Conservation (phyloP, 2,329 filamentous ascomycete species). For the Sclerotinia borealis region DNA sequence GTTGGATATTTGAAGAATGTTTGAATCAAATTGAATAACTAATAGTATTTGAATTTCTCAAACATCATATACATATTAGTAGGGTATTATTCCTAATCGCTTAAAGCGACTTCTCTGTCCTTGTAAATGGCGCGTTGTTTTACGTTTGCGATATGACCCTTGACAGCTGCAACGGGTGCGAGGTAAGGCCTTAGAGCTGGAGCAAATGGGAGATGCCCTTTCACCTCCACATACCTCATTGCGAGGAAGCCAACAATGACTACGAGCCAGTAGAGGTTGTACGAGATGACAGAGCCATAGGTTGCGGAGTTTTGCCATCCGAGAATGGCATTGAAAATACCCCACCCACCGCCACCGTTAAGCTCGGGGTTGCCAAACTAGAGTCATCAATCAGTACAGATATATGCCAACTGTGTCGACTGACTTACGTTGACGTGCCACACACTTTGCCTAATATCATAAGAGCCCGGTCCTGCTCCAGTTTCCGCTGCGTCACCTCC, state of each 20-base stretch:
- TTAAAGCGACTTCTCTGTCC: neutral
- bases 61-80: too few relatives aligned
- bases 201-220: conserved; percentile 39
- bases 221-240: conserved; percentile 62
- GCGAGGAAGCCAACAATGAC: conserved; percentile 59
- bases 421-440: conserved; percentile 72
- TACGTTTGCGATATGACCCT: neutral
- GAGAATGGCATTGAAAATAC: conserved; percentile 78
- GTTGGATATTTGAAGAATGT: too few relatives aligned
- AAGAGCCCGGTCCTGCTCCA: conserved; percentile 65
- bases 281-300: conserved; percentile 78
- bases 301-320: conserved; percentile 88
- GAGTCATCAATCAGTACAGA: conserved; percentile 15
- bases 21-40: too few relatives aligned
- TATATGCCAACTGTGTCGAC: neutral
- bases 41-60: too few relatives aligned
- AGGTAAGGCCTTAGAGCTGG: neutral
- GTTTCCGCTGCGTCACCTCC: conserved; percentile 53
- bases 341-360: conserved; percentile 74
- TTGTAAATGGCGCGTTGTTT: conserved; percentile 7
- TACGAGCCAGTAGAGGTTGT: conserved; percentile 80
- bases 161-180: neutral
- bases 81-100: too few relatives aligned
- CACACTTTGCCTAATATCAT: conserved; percentile 70
- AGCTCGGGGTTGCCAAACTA: conserved; percentile 71